Evolutionary conservation across 306 rosid genomes (phyloP), one percentile per base, ranked within the genome.

Genomic region (Vigna radiata): DNA sequence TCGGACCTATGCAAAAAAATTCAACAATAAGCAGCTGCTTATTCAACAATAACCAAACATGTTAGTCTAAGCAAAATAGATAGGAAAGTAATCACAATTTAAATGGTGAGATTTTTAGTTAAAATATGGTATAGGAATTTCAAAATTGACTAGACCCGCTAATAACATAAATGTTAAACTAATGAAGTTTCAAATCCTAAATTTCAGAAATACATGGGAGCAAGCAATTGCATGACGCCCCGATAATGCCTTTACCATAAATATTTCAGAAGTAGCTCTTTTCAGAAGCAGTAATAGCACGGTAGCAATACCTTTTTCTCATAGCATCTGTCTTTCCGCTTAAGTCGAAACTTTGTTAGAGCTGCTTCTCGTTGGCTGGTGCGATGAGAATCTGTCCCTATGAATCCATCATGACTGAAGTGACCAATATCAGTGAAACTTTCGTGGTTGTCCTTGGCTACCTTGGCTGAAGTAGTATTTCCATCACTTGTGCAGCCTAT

Each of bases 281-380:
- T 61, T 36, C 56, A 72, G 44, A 19, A 48, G 70, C 59, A 79
- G 62, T 7, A 27, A 4, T 36, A 37, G 65, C 47, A 68, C 8
- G 60, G 68, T 19, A 23, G 47, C 21, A 47, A 36, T 86, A 93
- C 98, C 97, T 93, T 93, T 77, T 91, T 93, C 67, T 89, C 93
- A 74, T 49, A 93, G 85, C 97, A 89, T 77, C 97, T 77, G 68
- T 93, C 93, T 70, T 93, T 91, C 65, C 97, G 83, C 85, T 93
- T 91, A 85, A 93, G 75, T 18, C 93, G 76, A 69, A 93, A 93
- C 87, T 93, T 93, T 14, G 83, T 81, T 70, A 93, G 88, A 73
- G 98, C 98, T 39, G 92, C 97, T 89, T 93, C 96, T 67, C 97
- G 90, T 58, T 84, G 91, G 79, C 80, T 89, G 47, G 77, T 67